These are phyloP conservation scores for Rhodotorula babjevae DNA, from an alignment of 768 basidiomycete genomes.

Conservation along the genomic window DNA sequence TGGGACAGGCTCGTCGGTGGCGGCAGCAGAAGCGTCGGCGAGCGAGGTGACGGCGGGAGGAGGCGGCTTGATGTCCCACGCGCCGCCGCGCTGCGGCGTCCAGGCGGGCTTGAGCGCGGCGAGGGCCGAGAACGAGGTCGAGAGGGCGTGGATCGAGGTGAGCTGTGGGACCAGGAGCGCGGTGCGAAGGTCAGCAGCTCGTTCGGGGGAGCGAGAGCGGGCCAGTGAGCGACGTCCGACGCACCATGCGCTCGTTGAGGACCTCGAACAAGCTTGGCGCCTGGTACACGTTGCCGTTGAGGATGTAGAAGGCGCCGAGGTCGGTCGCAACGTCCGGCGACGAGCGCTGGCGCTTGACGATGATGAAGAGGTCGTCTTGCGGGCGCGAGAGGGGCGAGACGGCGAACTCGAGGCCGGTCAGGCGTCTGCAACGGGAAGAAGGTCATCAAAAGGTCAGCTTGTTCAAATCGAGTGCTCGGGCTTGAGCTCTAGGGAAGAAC, in stretches of 20 bases:
- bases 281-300: conserved; percentile 84
- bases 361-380: conserved; percentile 62
- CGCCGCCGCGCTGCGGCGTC: conserved; percentile 74
- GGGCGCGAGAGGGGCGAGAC: conserved; percentile 75
- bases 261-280: conserved; percentile 78
- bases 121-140: conserved; percentile 69
- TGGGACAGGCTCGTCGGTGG: background rate
- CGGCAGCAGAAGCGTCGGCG: conserved; percentile 43
- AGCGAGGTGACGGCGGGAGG: conserved; percentile 48
- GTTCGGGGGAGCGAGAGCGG: background rate
- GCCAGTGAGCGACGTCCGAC: conserved; percentile 34
- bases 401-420: conserved; percentile 81
- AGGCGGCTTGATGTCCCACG: conserved; percentile 68
- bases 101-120: conserved; percentile 72
- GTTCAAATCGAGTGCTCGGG: no score
- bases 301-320: conserved; percentile 71
- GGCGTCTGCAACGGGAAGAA: conserved; percentile 47
- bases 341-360: conserved; percentile 79
- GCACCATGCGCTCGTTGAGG: conserved; percentile 74
- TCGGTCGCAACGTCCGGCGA: conserved; percentile 57
- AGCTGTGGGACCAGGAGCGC: no score
- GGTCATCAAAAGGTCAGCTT: no score
- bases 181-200: background rate
- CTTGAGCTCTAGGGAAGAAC: conserved; percentile 45
- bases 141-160: conserved; percentile 50